phyloP scores from a whole-genome alignment of 2,329 filamentous ascomycete genomes.

The Pseudocercospora crystallina region DNA sequence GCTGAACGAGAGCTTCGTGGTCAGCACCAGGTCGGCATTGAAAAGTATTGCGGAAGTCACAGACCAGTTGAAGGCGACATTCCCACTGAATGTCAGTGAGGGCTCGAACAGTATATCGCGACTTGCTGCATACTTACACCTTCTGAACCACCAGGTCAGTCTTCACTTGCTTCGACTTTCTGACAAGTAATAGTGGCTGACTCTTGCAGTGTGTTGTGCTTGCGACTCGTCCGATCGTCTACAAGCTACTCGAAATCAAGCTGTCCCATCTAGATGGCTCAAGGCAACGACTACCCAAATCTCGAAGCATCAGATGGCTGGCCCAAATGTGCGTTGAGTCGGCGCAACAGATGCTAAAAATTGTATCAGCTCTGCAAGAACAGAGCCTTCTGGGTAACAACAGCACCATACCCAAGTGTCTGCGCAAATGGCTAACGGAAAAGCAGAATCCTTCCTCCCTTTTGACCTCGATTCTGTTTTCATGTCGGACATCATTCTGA shows the following conservation, averaged over 20 bases:
- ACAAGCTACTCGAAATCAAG: conserved; percentile 1
- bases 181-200: background rate
- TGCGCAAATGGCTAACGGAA: background rate
- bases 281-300: background rate
- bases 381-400: conserved; percentile 15
- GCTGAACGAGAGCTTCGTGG: too few relatives aligned
- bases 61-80: too few relatives aligned
- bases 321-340: conserved; percentile 13
- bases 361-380: conserved; percentile 10
- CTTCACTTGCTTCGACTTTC: background rate
- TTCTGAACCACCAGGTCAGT: conserved; percentile 27
- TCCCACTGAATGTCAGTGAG: too few relatives aligned
- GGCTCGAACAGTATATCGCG: background rate
- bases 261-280: background rate
- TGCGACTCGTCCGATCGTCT: conserved; percentile 13
- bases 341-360: conserved; percentile 14
- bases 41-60: too few relatives aligned
- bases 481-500: conserved; percentile 22
- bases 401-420: background rate
- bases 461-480: conserved; percentile 26
- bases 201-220: conserved; percentile 12
- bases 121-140: conserved; percentile 25
- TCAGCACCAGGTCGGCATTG: too few relatives aligned
- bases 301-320: conserved; percentile 12
- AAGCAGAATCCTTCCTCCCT: conserved; percentile 22